A percentile compares a stretch with the other conserved stretches of the same genome.
These are phyloP conservation scores for Paramecium primaurelia DNA, from an alignment of 73 alveolate species.

Conservation along the genomic window DNA sequence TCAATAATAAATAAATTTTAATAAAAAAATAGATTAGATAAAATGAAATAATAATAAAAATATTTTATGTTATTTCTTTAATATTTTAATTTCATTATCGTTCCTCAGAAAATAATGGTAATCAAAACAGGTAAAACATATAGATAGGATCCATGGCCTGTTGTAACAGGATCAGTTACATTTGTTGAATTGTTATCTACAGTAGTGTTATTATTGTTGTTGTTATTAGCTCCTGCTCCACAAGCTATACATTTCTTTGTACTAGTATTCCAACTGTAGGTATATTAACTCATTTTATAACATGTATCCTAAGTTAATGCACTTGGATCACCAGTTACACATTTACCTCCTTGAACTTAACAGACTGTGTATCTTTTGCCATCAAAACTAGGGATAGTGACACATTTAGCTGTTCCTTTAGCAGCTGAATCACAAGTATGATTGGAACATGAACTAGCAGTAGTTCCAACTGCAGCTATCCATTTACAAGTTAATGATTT, in stretches of 20 bases:
- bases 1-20: too few species aligned
- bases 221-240: background rate
- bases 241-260: background rate
- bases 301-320: background rate
- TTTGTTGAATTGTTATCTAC: background rate
- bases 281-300: background rate
- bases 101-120: background rate
- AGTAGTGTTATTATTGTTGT: background rate
- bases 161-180: background rate
- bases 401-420: background rate
- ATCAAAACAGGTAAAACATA: background rate
- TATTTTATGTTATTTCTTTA: background rate
- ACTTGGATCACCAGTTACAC: slow-evolving; percentile 38
- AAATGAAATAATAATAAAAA: background rate
- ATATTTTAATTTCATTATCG: background rate
- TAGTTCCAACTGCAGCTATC: slow-evolving; percentile 6
- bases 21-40: too few species aligned
- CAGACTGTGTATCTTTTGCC: background rate
- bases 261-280: background rate
- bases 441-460: background rate
- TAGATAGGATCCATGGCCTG: background rate
- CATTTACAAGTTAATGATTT: slow-evolving; percentile 4
- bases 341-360: background rate
- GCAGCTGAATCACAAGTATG: slow-evolving; percentile 32
- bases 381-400: background rate